Conservation (phyloP, 169 alveolate species). For the Eimeria maxima region DNA sequence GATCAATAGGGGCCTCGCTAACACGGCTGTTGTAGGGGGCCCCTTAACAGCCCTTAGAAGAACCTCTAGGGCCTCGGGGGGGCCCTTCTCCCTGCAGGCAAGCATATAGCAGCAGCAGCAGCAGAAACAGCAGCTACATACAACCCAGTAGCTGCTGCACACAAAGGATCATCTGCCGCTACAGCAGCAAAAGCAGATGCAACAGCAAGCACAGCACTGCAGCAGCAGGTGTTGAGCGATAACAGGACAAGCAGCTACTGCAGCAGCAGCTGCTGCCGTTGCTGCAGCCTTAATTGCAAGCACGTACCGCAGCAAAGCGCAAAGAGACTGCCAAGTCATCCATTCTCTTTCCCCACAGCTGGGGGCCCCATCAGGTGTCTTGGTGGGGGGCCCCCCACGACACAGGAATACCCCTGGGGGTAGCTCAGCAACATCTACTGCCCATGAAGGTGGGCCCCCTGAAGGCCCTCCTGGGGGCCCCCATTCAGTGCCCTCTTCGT, state of each 20-base stretch:
- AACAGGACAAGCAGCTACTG: background rate
- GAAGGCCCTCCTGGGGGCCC: background rate
- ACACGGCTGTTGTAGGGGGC: slow-evolving; percentile 44
- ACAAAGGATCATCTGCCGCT: background rate
- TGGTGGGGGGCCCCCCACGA: background rate
- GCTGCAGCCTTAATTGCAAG: background rate
- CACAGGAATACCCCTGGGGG: too few relatives aligned
- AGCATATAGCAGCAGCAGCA: background rate
- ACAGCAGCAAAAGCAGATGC: background rate
- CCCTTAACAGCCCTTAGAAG: slow-evolving; percentile 22
- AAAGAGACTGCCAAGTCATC: slow-evolving; percentile 39
- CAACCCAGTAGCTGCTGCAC: background rate
- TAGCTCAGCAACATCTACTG: too few relatives aligned
- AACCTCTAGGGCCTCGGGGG: slow-evolving; percentile 13
- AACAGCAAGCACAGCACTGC: background rate
- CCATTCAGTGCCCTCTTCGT: background rate
- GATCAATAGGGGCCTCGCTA: slow-evolving; percentile 39
- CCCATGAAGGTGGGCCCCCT: background rate
- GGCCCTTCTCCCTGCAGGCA: slow-evolving; percentile 48
- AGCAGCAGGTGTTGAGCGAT: slow-evolving; percentile 9
- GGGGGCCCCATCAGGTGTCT: slow-evolving; percentile 32
- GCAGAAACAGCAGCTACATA: background rate
- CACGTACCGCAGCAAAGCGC: slow-evolving; percentile 3
- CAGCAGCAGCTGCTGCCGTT: background rate
- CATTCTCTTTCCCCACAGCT: background rate